These are phyloP conservation scores for Linum tenue DNA, from an alignment of 345 rosid species.

Conservation along the genomic window DNA sequence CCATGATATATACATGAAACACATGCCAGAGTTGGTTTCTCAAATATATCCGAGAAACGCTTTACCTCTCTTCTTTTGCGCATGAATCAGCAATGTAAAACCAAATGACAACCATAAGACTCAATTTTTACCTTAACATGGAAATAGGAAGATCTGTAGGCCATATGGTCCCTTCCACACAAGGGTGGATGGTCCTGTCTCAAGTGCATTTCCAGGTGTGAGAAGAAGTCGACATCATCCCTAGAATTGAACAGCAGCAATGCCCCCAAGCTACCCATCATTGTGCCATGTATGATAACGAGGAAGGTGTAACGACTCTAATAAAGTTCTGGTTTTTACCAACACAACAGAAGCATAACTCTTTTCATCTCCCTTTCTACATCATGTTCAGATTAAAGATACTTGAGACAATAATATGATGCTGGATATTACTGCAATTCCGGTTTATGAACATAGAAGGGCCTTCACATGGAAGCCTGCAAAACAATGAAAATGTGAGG, in stretches of 20 bases:
- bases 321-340: too few relatives aligned
- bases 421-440: too few relatives aligned
- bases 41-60: not conserved
- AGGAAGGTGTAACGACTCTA: too few relatives aligned
- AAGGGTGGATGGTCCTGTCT: slow-evolving; percentile 97
- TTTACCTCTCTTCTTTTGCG: slow-evolving; percentile 6
- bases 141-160: slow-evolving; percentile 88
- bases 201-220: slow-evolving; percentile 96
- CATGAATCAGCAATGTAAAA: not conserved
- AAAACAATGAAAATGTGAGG: too few relatives aligned
- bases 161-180: slow-evolving; percentile 84
- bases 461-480: too few relatives aligned
- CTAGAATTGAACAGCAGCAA: slow-evolving; percentile 84
- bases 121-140: slow-evolving; percentile 69
- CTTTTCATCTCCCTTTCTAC: too few relatives aligned
- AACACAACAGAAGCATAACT: too few relatives aligned
- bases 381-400: too few relatives aligned
- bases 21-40: too few relatives aligned
- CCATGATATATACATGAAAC: too few relatives aligned
- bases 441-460: too few relatives aligned
- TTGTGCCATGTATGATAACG: slow-evolving; percentile 69
- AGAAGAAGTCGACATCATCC: slow-evolving; percentile 94
- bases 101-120: not conserved
- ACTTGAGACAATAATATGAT: too few relatives aligned
- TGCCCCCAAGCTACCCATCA: slow-evolving; percentile 92